Conservation (phyloP, 192 early-diverging fungal genomes). For the Coemansia umbellata region DNA sequence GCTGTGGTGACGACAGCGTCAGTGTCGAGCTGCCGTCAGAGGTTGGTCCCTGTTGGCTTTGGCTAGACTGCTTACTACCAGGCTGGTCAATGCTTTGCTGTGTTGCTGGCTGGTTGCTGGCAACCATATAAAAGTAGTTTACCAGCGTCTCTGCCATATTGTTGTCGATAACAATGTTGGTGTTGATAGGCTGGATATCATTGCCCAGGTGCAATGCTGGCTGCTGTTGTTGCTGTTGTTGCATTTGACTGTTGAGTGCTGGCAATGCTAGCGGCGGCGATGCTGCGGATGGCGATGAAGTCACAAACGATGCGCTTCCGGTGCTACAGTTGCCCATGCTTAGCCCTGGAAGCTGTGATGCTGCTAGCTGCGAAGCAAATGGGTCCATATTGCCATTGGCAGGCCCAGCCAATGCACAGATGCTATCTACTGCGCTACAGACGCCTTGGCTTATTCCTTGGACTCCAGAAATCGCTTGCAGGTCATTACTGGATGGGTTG, state of each 20-base stretch:
- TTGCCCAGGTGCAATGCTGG: slow-evolving; percentile 3
- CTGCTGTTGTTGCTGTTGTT: slow-evolving; percentile 5
- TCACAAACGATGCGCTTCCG: not conserved
- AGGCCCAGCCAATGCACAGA: too few relatives aligned
- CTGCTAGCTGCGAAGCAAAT: too few relatives aligned
- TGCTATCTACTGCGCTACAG: too few relatives aligned
- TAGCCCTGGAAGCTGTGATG: too few relatives aligned
- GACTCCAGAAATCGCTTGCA: too few relatives aligned
- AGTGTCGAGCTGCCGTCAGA: slow-evolving; percentile 10
- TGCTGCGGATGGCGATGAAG: slow-evolving; percentile 2
- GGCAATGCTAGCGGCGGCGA: slow-evolving; percentile 12
- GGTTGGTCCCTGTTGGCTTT: too few relatives aligned
- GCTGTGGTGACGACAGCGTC: slow-evolving; percentile 17
- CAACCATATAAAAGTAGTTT: slow-evolving; percentile 50
- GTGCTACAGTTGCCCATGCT: slow-evolving; percentile 9
- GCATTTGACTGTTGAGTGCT: not conserved
- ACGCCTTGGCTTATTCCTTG: too few relatives aligned
- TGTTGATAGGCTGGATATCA: slow-evolving; percentile 28
- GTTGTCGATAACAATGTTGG: slow-evolving; percentile 49
- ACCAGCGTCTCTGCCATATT: slow-evolving; percentile 53
- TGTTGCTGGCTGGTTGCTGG: slow-evolving; percentile 29
- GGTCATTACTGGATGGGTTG: too few relatives aligned
- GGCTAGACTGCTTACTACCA: too few relatives aligned
- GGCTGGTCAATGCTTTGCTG: slow-evolving; percentile 4
- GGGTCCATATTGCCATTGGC: too few relatives aligned